A percentile compares a stretch with the other conserved stretches of the same genome.
phyloP scores from a whole-genome alignment of 257 asterid genomes.

The Solanum piurae region DNA sequence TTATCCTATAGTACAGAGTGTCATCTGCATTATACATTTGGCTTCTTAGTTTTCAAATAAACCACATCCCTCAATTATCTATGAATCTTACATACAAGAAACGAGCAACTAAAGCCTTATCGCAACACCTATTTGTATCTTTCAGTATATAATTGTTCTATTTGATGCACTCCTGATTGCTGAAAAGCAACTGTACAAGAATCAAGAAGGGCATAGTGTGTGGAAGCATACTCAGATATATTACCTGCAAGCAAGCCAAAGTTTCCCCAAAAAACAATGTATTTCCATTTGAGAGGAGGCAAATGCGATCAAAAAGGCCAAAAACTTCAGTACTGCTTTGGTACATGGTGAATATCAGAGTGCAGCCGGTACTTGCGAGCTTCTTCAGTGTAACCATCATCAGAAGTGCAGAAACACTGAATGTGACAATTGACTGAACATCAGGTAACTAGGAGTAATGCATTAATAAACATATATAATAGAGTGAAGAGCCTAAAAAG shows the following conservation, averaged over 20 bases:
- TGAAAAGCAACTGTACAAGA: not conserved
- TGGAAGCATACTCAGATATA: slow-evolving; percentile 1
- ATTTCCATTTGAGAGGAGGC: slow-evolving; percentile 98
- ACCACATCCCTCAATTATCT: not conserved
- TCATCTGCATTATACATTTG: not conserved
- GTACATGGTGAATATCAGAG: slow-evolving; percentile 80
- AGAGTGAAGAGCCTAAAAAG: not conserved
- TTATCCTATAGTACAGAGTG: not conserved
- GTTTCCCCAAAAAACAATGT: slow-evolving; percentile 98
- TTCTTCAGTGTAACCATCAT: slow-evolving; percentile 99
- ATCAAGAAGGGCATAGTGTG: not conserved
- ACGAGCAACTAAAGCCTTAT: not conserved
- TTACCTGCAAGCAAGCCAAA: slow-evolving; percentile 96
- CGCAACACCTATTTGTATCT: not conserved
- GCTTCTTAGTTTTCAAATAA: not conserved
- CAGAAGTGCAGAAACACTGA: slow-evolving; percentile 91
- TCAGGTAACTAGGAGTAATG: not conserved
- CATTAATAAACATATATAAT: not conserved
- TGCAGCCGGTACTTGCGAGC: slow-evolving; percentile 97
- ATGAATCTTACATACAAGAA: not conserved
- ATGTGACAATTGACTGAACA: slow-evolving; percentile 1
- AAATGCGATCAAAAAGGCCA: slow-evolving; percentile 95
- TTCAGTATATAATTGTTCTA: not conserved
- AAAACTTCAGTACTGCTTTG: slow-evolving; percentile 99
- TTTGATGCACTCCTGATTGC: not conserved